These are phyloP conservation scores for Cystofilobasidium capitatum DNA, from an alignment of 768 basidiomycete species.

Conservation along the genomic window DNA sequence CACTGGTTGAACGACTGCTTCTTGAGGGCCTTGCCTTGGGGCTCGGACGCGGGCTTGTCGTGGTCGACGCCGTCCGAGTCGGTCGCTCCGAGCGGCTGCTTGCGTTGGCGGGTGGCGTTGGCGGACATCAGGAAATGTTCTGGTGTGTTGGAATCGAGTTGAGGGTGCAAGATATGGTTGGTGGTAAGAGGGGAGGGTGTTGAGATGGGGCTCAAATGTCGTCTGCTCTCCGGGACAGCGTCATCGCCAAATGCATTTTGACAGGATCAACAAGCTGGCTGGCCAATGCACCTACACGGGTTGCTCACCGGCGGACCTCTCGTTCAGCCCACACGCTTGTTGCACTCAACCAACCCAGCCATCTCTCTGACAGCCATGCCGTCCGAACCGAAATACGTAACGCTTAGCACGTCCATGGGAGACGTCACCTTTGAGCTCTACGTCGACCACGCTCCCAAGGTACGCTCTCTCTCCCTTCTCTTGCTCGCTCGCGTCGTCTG, in stretches of 20 bases:
- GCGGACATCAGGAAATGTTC: conserved; percentile 6
- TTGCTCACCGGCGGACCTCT: no score
- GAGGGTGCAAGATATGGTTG: not conserved
- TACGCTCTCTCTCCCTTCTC: conserved; percentile 31
- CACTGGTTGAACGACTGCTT: conserved; percentile 3
- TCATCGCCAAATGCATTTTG: no score
- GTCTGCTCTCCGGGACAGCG: no score
- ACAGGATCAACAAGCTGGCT: no score
- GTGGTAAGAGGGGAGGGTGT: not conserved
- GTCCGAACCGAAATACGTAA: conserved; percentile 45
- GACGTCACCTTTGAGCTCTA: conserved; percentile 83
- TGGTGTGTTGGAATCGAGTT: not conserved
- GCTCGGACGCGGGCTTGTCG: not conserved
- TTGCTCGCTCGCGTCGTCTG: not conserved
- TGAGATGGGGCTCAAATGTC: no score
- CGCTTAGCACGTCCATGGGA: conserved; percentile 74
- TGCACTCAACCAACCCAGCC: no score
- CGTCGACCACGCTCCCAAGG: conserved; percentile 78
- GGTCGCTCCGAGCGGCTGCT: not conserved
- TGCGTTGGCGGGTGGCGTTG: conserved; percentile 18
- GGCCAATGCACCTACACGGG: no score
- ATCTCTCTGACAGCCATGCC: not conserved
- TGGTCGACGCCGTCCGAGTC: conserved; percentile 24
- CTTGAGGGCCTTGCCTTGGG: conserved; percentile 23
- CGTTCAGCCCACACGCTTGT: no score